phyloP scores from a whole-genome alignment of 352 stramenopile species.

The Peronospora farinosa region DNA sequence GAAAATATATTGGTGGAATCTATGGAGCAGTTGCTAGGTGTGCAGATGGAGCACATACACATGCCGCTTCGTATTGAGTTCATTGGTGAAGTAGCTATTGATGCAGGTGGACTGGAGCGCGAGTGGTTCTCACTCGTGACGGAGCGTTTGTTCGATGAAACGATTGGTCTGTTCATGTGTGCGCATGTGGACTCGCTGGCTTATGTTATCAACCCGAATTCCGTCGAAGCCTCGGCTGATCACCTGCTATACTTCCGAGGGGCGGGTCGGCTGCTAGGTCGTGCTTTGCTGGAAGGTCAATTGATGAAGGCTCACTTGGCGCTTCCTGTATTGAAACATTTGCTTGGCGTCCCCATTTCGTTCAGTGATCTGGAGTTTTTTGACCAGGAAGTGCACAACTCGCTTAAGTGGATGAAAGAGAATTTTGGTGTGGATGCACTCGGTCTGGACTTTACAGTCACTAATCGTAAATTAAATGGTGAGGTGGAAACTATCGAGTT shows the following conservation, averaged over 20 bases:
- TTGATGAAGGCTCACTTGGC: slow-evolving; percentile 81
- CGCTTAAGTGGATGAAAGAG: slow-evolving; percentile 78
- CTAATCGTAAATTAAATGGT: slow-evolving; percentile 66
- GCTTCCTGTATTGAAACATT: slow-evolving; percentile 77
- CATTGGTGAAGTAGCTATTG: slow-evolving; percentile 83
- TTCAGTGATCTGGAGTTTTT: slow-evolving; percentile 88
- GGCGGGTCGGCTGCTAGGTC: slow-evolving; percentile 91
- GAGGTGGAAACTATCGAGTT: slow-evolving; percentile 79
- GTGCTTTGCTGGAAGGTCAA: slow-evolving; percentile 94
- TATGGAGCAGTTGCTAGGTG: slow-evolving; percentile 76
- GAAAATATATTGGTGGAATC: slow-evolving; percentile 82
- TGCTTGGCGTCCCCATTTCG: slow-evolving; percentile 80
- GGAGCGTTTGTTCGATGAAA: slow-evolving; percentile 83
- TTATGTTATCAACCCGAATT: slow-evolving; percentile 83
- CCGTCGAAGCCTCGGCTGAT: slow-evolving; percentile 81
- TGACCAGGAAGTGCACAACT: slow-evolving; percentile 83
- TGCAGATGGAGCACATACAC: slow-evolving; percentile 85
- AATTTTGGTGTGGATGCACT: slow-evolving; percentile 76
- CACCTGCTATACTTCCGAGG: slow-evolving; percentile 98
- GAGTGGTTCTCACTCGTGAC: slow-evolving; percentile 87
- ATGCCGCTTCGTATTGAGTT: slow-evolving; percentile 87
- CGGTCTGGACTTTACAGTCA: slow-evolving; percentile 77
- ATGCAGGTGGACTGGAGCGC: slow-evolving; percentile 83
- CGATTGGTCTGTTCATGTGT: slow-evolving; percentile 83
- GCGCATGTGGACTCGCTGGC: slow-evolving; percentile 71